Percentiles rank a stretch among this genome's conserved stretches.
phyloP scores from a whole-genome alignment of 2,329 filamentous ascomycete genomes.

The Penicillium sp. region DNA sequence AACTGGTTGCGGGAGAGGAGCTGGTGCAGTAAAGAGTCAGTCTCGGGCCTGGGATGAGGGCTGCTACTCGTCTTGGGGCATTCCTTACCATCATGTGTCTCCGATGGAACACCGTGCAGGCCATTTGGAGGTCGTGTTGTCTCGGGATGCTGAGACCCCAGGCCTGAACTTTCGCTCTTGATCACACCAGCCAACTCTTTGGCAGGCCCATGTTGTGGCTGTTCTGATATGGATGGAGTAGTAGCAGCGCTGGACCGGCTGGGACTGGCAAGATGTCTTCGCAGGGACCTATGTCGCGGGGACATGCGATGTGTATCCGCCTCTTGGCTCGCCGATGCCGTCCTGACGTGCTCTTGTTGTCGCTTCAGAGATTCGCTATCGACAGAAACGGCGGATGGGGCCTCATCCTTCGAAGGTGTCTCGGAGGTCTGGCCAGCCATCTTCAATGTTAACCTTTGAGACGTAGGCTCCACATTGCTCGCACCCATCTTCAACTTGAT shows the following conservation, averaged over 20 bases:
- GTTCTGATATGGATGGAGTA: slow-evolving; percentile 24
- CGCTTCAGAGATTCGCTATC: slow-evolving; percentile 57
- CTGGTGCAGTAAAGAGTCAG: slow-evolving; percentile 21
- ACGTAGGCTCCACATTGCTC: slow-evolving; percentile 42
- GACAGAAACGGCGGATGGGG: slow-evolving; percentile 51
- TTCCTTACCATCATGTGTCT: slow-evolving; percentile 17
- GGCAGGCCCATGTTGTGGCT: slow-evolving; percentile 28
- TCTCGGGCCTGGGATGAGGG: background rate
- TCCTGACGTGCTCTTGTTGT: slow-evolving; percentile 55
- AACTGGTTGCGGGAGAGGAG: slow-evolving; percentile 23
- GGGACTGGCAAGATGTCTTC: slow-evolving; percentile 36
- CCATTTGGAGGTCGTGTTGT: slow-evolving; percentile 25
- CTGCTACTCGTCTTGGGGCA: background rate
- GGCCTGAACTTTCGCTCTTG: slow-evolving; percentile 13
- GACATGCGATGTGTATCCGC: slow-evolving; percentile 18
- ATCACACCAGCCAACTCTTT: slow-evolving; percentile 30
- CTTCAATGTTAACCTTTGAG: slow-evolving; percentile 72
- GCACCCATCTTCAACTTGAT: slow-evolving; percentile 75
- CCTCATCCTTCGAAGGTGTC: slow-evolving; percentile 48
- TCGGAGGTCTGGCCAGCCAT: slow-evolving; percentile 62
- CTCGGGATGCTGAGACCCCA: slow-evolving; percentile 13
- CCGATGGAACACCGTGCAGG: slow-evolving; percentile 11
- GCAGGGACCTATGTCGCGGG: slow-evolving; percentile 38
- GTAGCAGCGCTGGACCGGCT: slow-evolving; percentile 23
- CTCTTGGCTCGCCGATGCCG: slow-evolving; percentile 44